phyloP scores from a whole-genome alignment of 805 yeast species.

The Spathaspora girioi region DNA sequence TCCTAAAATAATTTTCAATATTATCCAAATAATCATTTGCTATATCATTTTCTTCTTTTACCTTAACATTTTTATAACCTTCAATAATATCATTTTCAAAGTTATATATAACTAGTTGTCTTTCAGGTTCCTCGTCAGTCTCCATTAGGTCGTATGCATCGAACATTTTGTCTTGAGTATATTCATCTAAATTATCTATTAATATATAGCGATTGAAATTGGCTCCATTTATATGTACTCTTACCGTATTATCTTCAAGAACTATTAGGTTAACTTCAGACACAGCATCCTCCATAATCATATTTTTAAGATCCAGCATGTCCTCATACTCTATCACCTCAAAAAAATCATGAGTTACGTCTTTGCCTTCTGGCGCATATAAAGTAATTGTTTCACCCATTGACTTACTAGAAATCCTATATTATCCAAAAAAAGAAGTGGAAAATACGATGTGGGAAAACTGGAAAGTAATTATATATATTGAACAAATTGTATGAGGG shows the following conservation, averaged over 20 bases:
- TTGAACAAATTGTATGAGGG: too few species aligned
- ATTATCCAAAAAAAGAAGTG: too few species aligned
- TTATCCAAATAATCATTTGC: neutral
- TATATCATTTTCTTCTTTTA: neutral
- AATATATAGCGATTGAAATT: neutral
- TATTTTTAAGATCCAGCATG: neutral
- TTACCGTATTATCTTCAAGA: neutral
- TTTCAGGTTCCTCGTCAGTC: neutral
- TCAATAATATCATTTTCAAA: neutral
- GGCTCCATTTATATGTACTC: neutral
- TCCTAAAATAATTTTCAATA: neutral
- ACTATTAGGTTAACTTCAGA: neutral
- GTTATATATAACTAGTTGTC: neutral
- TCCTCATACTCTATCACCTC: neutral
- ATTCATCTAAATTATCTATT: neutral
- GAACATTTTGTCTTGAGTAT: too few species aligned
- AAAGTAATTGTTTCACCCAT: too few species aligned
- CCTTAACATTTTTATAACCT: neutral
- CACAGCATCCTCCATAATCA: neutral
- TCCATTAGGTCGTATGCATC: neutral
- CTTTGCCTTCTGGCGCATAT: too few species aligned
- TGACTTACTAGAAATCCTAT: too few species aligned
- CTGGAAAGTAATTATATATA: too few species aligned
- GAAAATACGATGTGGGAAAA: too few species aligned
- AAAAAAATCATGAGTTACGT: too few species aligned